Base-by-base conservation (phyloP, 768 basidiomycete species). In the Mycena venus region DNA sequence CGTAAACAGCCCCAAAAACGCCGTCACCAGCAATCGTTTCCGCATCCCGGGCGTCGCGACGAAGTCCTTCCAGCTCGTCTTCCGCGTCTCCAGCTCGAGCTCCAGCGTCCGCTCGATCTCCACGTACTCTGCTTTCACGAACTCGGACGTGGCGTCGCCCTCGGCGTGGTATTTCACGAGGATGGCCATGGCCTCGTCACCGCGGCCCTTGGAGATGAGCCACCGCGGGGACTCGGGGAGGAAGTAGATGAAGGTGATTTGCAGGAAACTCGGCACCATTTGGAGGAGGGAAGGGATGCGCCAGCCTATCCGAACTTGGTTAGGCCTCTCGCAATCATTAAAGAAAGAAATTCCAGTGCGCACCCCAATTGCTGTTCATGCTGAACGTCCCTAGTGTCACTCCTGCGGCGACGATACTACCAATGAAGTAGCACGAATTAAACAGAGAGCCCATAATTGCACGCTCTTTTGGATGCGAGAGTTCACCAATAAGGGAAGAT, bases 381-480 rank as follows among this genome's bases (percentile, higher is more conserved):
- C 83, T 73, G 84, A 93, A 94, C 0, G 93, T 93, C 11, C 90
- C 90, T 40, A 93, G 88, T 0, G 92, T 94, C 1, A 89, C 85
- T 2, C 87, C 89, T 11, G 91, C 90, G 7, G 91, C 90, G 31
- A 90, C 88, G 71, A 92, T 89, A 61, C 47, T 77, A 86, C 89
- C 89, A 53, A 90, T 87, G 79, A 90, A 91, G 84, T 90, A 93
- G 70, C 89, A 91, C 0, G 91, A 85, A 80, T 91, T 92, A 84
- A 90, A 92, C 1, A 91, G 83, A 4, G 91, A 91, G 11, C 91
- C 92, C 23, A 94, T 78, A 8, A 89, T 87, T 2, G 90, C 91
- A 61, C 93, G 91, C 82, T 94, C 92, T 66, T 91, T 92, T 0
- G 93, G 92, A 82, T 92, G 91, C 0, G 92, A 89, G 19, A 94